These are phyloP conservation scores for Aspergillus arachidicola DNA, from an alignment of 2,329 filamentous ascomycete species.

Conservation along the genomic window DNA sequence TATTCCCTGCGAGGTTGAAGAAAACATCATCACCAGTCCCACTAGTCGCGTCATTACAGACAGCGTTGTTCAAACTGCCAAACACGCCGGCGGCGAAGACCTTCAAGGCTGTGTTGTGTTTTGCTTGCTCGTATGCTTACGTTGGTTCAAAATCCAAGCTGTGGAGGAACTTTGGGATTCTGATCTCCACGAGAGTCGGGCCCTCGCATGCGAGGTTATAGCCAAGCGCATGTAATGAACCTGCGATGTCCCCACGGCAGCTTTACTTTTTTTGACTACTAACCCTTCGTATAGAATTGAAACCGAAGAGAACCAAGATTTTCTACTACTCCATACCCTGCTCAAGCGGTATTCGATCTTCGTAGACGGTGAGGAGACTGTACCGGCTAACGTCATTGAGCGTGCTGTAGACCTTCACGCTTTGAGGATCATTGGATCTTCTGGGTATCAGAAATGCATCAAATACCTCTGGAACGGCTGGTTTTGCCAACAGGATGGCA, in stretches of 20 bases:
- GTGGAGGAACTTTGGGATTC: constrained; percentile 87
- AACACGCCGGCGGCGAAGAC: constrained; percentile 75
- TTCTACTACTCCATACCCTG: constrained; percentile 77
- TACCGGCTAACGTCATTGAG: constrained; percentile 85
- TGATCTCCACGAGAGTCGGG: constrained; percentile 76
- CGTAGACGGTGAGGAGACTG: constrained; percentile 69
- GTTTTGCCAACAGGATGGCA: constrained; percentile 93
- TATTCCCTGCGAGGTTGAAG: constrained; percentile 86
- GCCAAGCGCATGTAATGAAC: constrained; percentile 69
- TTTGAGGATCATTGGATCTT: constrained; percentile 82
- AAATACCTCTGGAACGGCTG: constrained; percentile 91
- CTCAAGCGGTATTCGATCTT: constrained; percentile 87
- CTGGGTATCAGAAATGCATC: constrained; percentile 95
- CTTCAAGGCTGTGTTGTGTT: constrained; percentile 80
- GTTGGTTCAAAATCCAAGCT: constrained; percentile 80
- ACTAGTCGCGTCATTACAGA: constrained; percentile 85
- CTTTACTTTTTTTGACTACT: neutral
- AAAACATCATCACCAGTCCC: constrained; percentile 71
- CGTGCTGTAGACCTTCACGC: constrained; percentile 92
- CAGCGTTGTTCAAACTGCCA: constrained; percentile 77
- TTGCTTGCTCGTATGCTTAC: constrained; percentile 72
- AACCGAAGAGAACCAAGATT: constrained; percentile 73
- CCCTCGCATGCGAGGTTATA: constrained; percentile 84
- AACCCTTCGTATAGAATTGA: constrained; percentile 67
- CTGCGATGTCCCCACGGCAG: neutral